Percentiles rank a stretch among this genome's conserved stretches.
These are phyloP conservation scores for Eucalyptus urophylla DNA, from an alignment of 345 rosid species.

Conservation along the genomic window DNA sequence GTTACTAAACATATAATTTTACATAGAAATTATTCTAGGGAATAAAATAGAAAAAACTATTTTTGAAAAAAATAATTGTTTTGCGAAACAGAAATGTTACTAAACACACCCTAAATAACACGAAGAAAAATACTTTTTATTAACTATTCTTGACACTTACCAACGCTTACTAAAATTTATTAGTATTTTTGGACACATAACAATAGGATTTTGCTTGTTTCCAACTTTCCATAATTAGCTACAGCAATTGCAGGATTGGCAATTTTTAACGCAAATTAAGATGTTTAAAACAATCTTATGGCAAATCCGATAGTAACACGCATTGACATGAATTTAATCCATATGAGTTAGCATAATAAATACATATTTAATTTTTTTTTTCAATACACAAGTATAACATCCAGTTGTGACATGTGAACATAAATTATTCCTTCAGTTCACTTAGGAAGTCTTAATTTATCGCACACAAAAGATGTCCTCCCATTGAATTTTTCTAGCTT, in stretches of 20 bases:
- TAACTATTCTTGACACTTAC: not conserved
- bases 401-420: not conserved
- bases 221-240: not conserved
- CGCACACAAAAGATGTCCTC: not conserved
- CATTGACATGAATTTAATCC: not conserved
- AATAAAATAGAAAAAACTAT: too few species aligned
- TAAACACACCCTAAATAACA: fast-evolving
- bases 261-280: not conserved
- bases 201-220: not conserved
- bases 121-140: fast-evolving
- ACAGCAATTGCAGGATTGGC: not conserved
- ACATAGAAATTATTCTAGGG: fast-evolving
- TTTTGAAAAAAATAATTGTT: too few species aligned
- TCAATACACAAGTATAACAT: not conserved
- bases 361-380: not conserved
- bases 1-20: too few species aligned
- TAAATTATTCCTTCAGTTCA: not conserved
- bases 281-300: not conserved
- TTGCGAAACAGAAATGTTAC: fast-evolving
- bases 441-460: not conserved
- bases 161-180: too few species aligned
- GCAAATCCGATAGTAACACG: not conserved
- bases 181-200: not conserved
- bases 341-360: not conserved
- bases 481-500: not conserved